These are phyloP conservation scores for Cladosporium sp. DNA, from an alignment of 2,329 filamentous ascomycete genomes.

Conservation along the genomic window DNA sequence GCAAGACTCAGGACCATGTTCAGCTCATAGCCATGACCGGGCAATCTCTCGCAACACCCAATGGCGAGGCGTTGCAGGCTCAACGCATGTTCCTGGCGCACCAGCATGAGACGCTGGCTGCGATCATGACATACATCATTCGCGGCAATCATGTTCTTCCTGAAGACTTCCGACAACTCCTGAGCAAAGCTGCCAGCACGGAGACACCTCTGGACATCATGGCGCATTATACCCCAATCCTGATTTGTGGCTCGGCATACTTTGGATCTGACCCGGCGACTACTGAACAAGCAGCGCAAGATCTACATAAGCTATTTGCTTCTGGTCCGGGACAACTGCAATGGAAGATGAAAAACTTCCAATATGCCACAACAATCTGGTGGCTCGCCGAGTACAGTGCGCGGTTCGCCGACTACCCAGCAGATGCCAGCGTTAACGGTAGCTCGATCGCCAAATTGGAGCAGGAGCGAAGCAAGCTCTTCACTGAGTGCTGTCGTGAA, in stretches of 20 bases:
- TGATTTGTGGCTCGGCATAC: slow-evolving; percentile 73
- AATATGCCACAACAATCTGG: slow-evolving; percentile 75
- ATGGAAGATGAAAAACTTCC: slow-evolving; percentile 74
- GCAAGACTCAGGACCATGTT: slow-evolving; percentile 71
- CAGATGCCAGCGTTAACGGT: slow-evolving; percentile 8
- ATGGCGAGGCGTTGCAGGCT: slow-evolving; percentile 75
- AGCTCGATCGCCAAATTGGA: slow-evolving; percentile 42
- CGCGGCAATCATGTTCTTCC: slow-evolving; percentile 70
- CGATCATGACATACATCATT: slow-evolving; percentile 77
- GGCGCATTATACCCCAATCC: slow-evolving; percentile 79
- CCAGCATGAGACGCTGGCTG: slow-evolving; percentile 84
- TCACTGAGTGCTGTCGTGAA: slow-evolving; percentile 72
- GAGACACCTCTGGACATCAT: slow-evolving; percentile 74
- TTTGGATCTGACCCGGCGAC: slow-evolving; percentile 77
- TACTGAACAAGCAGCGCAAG: slow-evolving; percentile 66
- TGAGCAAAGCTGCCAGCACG: slow-evolving; percentile 66
- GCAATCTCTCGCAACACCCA: slow-evolving; percentile 62
- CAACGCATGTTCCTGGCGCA: slow-evolving; percentile 77
- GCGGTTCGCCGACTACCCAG: slow-evolving; percentile 54
- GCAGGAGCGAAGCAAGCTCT: slow-evolving; percentile 68
- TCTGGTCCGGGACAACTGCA: slow-evolving; percentile 64
- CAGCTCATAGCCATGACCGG: slow-evolving; percentile 75
- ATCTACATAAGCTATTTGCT: slow-evolving; percentile 68
- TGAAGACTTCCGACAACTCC: slow-evolving; percentile 71
- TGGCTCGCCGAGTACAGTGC: slow-evolving; percentile 95